Conservation (phyloP, 2,329 filamentous ascomycete species). For the Helotiales sp. region DNA sequence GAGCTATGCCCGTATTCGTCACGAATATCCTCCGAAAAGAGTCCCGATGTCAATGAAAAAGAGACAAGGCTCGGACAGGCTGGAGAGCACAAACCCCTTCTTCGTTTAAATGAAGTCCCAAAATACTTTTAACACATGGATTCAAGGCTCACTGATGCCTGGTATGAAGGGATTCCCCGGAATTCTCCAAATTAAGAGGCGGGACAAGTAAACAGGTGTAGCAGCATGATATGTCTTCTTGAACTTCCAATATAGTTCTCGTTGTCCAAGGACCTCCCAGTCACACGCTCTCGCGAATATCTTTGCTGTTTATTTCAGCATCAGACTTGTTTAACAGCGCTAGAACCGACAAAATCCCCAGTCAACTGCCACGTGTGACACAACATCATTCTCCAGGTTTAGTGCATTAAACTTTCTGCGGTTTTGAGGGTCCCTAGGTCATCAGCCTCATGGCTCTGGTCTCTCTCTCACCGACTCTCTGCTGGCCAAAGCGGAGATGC, state of each 20-base stretch:
- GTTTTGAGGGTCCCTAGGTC: background rate
- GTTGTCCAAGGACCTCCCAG: background rate
- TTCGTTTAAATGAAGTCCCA: background rate
- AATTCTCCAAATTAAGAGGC: background rate
- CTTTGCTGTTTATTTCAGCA: background rate
- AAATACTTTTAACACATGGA: background rate
- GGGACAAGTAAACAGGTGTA: background rate
- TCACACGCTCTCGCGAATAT: background rate
- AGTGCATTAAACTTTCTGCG: conserved; percentile 1
- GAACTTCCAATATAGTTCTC: background rate
- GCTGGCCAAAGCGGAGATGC: conserved; percentile 12
- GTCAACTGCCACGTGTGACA: background rate
- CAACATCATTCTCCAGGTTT: conserved; percentile 9
- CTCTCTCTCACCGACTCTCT: background rate
- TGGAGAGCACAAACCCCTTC: background rate
- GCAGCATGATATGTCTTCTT: background rate
- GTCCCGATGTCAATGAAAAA: background rate
- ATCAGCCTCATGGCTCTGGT: conserved; percentile 14
- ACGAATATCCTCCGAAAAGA: background rate
- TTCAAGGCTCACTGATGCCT: conserved; percentile 1
- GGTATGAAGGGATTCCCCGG: background rate
- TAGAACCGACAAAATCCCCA: background rate
- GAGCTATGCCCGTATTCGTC: background rate
- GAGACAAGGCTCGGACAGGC: background rate
- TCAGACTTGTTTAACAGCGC: background rate